A percentile compares a stretch with the other conserved stretches of the same genome.
Evolutionary conservation across 208 protist species (phyloP).

Genomic region (Trypanosoma cruzi): DNA sequence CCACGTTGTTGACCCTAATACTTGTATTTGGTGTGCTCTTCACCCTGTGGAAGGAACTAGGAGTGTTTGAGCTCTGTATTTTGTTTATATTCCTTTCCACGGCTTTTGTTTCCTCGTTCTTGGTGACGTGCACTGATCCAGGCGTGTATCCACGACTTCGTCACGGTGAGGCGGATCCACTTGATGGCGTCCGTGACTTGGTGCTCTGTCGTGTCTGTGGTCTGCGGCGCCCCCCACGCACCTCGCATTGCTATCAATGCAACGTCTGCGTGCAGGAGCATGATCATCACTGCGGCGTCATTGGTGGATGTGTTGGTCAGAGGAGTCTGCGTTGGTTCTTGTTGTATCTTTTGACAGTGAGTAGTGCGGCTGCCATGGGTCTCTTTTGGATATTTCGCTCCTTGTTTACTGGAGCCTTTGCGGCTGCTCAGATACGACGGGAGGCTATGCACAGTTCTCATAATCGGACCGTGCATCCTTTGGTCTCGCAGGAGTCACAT

Average conservation of each 20-base stretch:
- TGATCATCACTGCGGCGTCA: constrained; percentile 83
- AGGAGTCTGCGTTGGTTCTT: constrained; percentile 80
- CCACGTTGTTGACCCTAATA: constrained; percentile 44
- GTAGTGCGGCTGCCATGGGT: constrained; percentile 32
- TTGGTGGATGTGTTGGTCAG: constrained; percentile 80
- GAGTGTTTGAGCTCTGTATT: constrained; percentile 42
- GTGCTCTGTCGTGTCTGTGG: constrained; percentile 63
- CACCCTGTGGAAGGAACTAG: constrained; percentile 46
- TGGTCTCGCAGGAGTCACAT: neutral
- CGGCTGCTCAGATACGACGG: neutral
- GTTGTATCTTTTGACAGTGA: constrained; percentile 50
- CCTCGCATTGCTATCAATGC: constrained; percentile 81
- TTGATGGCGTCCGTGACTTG: constrained; percentile 35
- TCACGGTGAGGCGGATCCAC: constrained; percentile 55
- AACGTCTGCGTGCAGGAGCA: constrained; percentile 80
- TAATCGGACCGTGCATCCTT: neutral
- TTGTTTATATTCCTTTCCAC: constrained; percentile 37
- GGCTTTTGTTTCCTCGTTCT: constrained; percentile 48
- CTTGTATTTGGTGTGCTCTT: constrained; percentile 57
- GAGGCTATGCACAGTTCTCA: neutral
- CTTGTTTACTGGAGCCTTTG: constrained; percentile 18
- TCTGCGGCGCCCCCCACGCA: constrained; percentile 53
- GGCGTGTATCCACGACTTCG: constrained; percentile 65
- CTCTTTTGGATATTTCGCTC: constrained; percentile 40
- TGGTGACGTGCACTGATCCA: constrained; percentile 57